Percentiles rank a stretch among this genome's conserved stretches.
phyloP scores from a whole-genome alignment of 495 filamentous ascomycete species.

The Aspergillus bridgeri region DNA sequence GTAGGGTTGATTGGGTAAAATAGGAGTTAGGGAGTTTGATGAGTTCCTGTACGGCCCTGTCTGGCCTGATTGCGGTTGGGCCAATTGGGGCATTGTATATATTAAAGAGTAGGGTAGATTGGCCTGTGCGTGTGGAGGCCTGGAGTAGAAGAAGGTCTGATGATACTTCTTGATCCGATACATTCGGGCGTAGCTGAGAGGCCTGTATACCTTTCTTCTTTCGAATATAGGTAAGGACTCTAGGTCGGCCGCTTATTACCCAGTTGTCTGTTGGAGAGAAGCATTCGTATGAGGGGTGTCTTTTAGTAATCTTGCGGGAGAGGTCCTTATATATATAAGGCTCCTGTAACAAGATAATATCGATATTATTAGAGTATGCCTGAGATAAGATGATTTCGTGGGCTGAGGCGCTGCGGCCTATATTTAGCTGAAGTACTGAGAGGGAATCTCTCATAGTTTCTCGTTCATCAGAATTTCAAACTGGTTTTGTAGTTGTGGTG shows the following conservation, averaged over 20 bases:
- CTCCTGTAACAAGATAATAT: not conserved
- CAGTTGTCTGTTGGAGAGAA: not conserved
- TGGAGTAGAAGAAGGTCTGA: no score
- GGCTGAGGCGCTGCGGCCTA: not conserved
- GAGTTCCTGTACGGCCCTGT: not conserved
- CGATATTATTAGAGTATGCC: not conserved
- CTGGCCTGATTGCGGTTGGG: not conserved
- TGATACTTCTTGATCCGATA: no score
- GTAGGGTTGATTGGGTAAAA: not conserved
- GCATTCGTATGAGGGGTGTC: conserved; percentile 1
- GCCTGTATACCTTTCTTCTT: no score
- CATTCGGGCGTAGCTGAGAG: no score
- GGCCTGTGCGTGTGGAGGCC: not conserved
- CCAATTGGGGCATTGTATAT: not conserved
- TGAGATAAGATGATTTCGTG: not conserved
- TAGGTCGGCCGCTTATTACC: not conserved
- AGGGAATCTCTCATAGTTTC: not conserved
- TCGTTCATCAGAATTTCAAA: not conserved
- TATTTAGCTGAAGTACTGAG: not conserved
- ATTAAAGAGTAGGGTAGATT: not conserved
- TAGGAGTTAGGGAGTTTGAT: not conserved
- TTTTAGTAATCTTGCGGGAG: not conserved
- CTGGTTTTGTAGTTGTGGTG: conserved; percentile 1
- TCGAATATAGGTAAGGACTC: no score
- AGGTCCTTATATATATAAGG: no score